Base-by-base conservation (phyloP, 1,284 basidiomycete genomes). In the Hypsizygus ulmarius region DNA sequence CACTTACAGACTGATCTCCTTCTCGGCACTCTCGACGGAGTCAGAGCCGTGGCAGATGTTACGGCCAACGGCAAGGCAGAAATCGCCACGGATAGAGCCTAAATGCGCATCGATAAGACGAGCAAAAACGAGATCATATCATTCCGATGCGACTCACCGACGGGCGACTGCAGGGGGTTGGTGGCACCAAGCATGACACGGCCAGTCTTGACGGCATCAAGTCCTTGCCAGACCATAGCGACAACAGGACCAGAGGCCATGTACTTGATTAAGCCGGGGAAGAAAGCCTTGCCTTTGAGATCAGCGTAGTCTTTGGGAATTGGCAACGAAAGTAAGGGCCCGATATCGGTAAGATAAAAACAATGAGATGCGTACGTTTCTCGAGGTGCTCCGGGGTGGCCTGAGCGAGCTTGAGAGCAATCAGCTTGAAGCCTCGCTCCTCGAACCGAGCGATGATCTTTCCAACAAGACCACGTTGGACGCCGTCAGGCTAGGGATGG, bases 1-100 rank as follows among this genome's bases (percentile, higher is more conserved):
- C 29, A 77, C 86, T 72, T 71, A 96, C 85, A 96, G 82, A 39
- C 72, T 75, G 61, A 96, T 95, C 75, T 96, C 93, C 75, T 92
- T 91, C 71, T 95, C 82, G 40, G 90, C 93, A 65, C 71, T 92
- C 73, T 93, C 90, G 61, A 94, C 87, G 46, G 89, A 79, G 77
- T 97, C 94, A 54, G 91, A 95, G 55, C 94, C 95, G 74, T 97
- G 92, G 78, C 89, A 91, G 71, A 94, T 87, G 78, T 94, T 94
- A 60, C 91, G 88, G 55, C 92, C 95, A 61, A 94, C 89, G 61
- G 92, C 90, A 63, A 98, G 87, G 61, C 87, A 88, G 71, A 79
- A 96, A 75, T 96, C 93, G 54, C 92, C 93, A 69, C 93, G 90
- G 77, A 96, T 94, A 57, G 90, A 89, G 49, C 87, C 85, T 89